These are phyloP conservation scores for Amanita phalloides DNA, from an alignment of 768 basidiomycete species.

Conservation along the genomic window DNA sequence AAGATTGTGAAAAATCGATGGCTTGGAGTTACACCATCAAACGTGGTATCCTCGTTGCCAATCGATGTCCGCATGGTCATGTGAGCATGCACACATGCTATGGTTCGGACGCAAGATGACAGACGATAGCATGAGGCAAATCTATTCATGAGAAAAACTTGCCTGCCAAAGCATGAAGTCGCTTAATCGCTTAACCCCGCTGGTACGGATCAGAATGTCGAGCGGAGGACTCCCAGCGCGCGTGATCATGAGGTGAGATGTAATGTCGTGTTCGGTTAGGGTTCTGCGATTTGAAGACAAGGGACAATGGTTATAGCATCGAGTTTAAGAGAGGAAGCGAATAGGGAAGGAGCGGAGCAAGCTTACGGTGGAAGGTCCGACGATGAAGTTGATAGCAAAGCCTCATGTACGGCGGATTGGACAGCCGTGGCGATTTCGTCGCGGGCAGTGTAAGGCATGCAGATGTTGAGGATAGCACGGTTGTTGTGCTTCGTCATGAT, in stretches of 20 bases:
- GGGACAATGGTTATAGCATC: neutral
- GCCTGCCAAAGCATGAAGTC: slow-evolving; percentile 98
- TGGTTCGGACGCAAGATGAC: neutral
- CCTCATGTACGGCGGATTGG: slow-evolving; percentile 33
- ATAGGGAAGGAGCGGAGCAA: no score
- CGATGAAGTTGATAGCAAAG: slow-evolving; percentile 14
- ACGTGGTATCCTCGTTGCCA: slow-evolving; percentile 1
- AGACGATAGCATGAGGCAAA: no score
- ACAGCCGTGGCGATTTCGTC: slow-evolving; percentile 89
- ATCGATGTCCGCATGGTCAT: neutral
- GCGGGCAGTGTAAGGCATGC: slow-evolving; percentile 85
- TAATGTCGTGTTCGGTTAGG: slow-evolving; percentile 60
- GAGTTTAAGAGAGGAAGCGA: neutral
- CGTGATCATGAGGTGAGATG: slow-evolving; percentile 55
- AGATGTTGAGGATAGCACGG: slow-evolving; percentile 75
- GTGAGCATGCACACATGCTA: neutral
- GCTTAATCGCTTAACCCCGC: slow-evolving; percentile 80
- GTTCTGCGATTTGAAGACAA: slow-evolving; percentile 11
- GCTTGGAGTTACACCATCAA: neutral
- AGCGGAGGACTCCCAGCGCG: slow-evolving; percentile 64
- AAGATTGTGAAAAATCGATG: neutral
- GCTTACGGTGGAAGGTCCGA: neutral
- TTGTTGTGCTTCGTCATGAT: slow-evolving; percentile 63
- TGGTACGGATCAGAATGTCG: slow-evolving; percentile 86
- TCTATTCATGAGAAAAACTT: slow-evolving; percentile 12